Percentiles rank a stretch among this genome's conserved stretches.
Evolutionary conservation across 805 yeast genomes (phyloP).

Genomic region (Schwanniomyces occidentalis): DNA sequence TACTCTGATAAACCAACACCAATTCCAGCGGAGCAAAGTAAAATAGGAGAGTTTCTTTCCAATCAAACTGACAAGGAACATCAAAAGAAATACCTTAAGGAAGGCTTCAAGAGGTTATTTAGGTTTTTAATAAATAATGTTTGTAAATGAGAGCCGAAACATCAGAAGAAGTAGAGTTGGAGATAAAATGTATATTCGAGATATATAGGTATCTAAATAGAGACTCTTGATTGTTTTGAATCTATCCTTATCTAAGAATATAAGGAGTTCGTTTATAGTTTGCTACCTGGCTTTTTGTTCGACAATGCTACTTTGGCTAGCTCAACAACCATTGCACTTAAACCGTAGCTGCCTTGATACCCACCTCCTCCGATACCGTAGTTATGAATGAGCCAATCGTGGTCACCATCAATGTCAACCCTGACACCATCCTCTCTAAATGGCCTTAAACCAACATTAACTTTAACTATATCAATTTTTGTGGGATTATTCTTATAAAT

Average conservation of each 20-base stretch:
- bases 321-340: slow-evolving; percentile 44
- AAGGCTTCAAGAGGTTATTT: slow-evolving; percentile 19
- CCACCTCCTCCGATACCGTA: slow-evolving; percentile 81
- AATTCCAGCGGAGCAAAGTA: slow-evolving; percentile 22
- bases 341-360: slow-evolving; percentile 70
- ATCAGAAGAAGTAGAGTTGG: too few species aligned
- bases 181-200: too few species aligned
- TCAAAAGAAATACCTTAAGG: slow-evolving; percentile 36
- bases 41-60: slow-evolving; percentile 26
- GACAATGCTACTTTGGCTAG: not conserved
- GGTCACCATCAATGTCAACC: slow-evolving; percentile 28
- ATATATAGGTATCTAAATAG: too few species aligned
- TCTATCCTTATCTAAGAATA: too few species aligned
- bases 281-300: not conserved
- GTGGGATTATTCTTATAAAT: slow-evolving; percentile 24
- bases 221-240: too few species aligned
- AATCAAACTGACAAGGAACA: slow-evolving; percentile 29
- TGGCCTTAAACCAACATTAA: slow-evolving; percentile 41
- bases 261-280: not conserved
- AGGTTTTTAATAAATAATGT: slow-evolving; percentile 21
- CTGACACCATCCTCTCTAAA: slow-evolving; percentile 36
- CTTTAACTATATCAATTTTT: slow-evolving; percentile 29
- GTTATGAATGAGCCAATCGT: slow-evolving; percentile 52
- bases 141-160: slow-evolving; percentile 14
- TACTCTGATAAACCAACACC: slow-evolving; percentile 38